Evolutionary conservation across 164 flowering plant species (phyloP), one percentile per base, ranked within the genome.

Genomic region (Umbellularia californica): DNA sequence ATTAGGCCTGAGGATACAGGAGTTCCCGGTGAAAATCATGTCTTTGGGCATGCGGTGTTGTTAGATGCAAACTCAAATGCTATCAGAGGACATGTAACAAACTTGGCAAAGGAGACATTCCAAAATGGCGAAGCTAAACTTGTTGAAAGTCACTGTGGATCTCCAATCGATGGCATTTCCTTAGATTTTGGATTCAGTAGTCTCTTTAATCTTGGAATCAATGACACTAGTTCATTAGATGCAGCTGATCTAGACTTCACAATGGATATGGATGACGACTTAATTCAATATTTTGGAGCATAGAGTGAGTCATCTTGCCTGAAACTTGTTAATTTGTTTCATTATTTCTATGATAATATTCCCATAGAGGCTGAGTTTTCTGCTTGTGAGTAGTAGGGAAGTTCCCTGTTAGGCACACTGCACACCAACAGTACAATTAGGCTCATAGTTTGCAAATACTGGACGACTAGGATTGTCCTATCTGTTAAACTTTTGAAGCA

Each of bases 221-320:
- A 82, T 58, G 82, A 75, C 20, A 51, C 76, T 20, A n/a, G 79
- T 73, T 41, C 83, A 35, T 65, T 84, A 10, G 90, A 55, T 55
- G 0, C 20, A 20, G 83, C 64, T 69, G 80, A 79, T 72, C 58
- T 82, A 13, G 88, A 85, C 64, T 73, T 79, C 28, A 74, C 77
- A 50, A 23, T 51, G 13, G 87, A 86, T 19, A 23, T 51, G 13
- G 85, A 83, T 9, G 88, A 84, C 5, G 78, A 78, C 70, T 65
- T 83, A 64, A 81, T 88, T 27, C 76, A 79, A 65, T 88, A 76
- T 85, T 84, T 81, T 30, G 93, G 90, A 33, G 86, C 93, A 30
- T 89, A 84, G 75, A 47, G 71, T 72, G 65, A 35, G 70, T 47
- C 25, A 25, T 55, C 60, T 14, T 20, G 20, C 60, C 17, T 14